Base-by-base conservation (phyloP, 106 monocot genomes). In the Platanthera zijinensis region DNA sequence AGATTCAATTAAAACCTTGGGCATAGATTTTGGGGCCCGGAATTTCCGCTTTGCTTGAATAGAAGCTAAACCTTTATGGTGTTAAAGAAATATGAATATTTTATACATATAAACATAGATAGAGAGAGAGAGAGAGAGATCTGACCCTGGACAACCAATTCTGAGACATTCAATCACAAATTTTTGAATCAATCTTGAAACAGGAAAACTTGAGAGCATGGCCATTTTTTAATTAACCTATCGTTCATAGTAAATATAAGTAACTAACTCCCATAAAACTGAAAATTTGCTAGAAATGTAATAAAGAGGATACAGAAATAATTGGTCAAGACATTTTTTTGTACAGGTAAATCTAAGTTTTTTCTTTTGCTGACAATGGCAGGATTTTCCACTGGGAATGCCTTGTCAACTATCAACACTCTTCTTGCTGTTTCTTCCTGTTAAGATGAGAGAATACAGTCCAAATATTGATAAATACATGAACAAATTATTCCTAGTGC, bases 11-110 rank as follows among this genome's bases (percentile, higher is more conserved):
- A 73, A 49, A 25, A 75, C 48, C 75, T 86, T 88, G 50, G 47
- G 77, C 66, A 56, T 89, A 73, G 76, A 18, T 72, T 89, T 89
- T 49, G 96, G 96, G 52, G 96, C 93, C 62, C 57, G 89, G 82
- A 93, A 96, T 82, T 96, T 93, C 77, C 96, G 85, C 73, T 87
- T 96, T 74, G 91, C 93, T 88, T 96, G 89, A 74, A 96, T 70
- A 45, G 93, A 93, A 51, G 96, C 89, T 85, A 96, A 78, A 75
- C 96, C 96, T 96, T 84, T 78, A 4, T 18, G 21, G 70, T 62
- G 80, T 88, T 82, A 88, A 93, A 70, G 86, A 81, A 84, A 74
- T 54, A 4, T 32, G 66, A 66, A 66, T 30, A 32, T 66, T 61
- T 22, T 10, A 66, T 66, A 66, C 17, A 66, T 30, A 61, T 57